Conservation (phyloP, 352 stramenopile species). For the Elongisporangium prolatum region DNA sequence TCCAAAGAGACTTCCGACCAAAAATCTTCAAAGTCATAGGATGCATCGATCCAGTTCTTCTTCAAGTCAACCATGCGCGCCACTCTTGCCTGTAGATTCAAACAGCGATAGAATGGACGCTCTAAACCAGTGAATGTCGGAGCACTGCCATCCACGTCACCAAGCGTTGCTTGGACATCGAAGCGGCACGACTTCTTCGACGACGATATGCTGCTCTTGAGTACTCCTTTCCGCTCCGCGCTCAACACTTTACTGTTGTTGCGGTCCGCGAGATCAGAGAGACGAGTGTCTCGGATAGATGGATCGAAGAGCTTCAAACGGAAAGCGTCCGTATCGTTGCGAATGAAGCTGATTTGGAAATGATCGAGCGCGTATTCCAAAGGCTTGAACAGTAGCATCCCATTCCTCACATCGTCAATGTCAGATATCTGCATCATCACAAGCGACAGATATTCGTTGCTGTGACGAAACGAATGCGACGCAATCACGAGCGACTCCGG, state of each 20-base stretch:
- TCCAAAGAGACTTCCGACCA: slow-evolving; percentile 11
- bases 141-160: not conserved
- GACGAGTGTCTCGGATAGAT: too few relatives aligned
- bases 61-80: slow-evolving; percentile 16
- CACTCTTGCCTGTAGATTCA: slow-evolving; percentile 20
- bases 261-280: too few relatives aligned
- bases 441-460: slow-evolving; percentile 13
- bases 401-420: slow-evolving; percentile 23
- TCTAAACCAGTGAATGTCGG: slow-evolving; percentile 12
- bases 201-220: too few relatives aligned
- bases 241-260: too few relatives aligned
- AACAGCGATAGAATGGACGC: slow-evolving; percentile 17
- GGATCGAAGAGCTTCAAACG: too few relatives aligned
- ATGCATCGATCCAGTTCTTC: slow-evolving; percentile 16
- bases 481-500: slow-evolving; percentile 11
- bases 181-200: too few relatives aligned
- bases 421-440: slow-evolving; percentile 23
- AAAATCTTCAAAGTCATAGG: slow-evolving; percentile 17
- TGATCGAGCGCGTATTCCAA: slow-evolving; percentile 11
- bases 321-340: too few relatives aligned
- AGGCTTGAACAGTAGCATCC: slow-evolving; percentile 18
- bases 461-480: slow-evolving; percentile 20
- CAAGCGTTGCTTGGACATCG: too few relatives aligned
- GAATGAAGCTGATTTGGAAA: slow-evolving; percentile 5
- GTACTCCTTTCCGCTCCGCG: too few relatives aligned